Conservation (phyloP, 805 yeast genomes). For the Candida broadrunensis region DNA sequence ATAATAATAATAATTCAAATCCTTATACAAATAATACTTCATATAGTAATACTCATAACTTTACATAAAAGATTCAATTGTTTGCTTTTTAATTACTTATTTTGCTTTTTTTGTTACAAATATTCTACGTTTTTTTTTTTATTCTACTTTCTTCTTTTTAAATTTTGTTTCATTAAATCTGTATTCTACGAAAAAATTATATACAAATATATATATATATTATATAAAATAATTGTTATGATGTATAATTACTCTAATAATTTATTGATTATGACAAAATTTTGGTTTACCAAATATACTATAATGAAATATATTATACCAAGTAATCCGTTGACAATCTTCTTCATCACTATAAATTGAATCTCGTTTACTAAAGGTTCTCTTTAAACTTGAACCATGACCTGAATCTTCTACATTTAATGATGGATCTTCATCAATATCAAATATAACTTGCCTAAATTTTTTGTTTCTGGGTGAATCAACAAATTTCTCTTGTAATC, state of each 20-base stretch:
- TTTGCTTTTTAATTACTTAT: background rate
- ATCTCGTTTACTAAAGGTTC: background rate
- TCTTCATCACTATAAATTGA: slow-evolving; percentile 15
- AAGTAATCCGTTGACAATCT: slow-evolving; percentile 48
- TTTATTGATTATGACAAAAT: slow-evolving; percentile 21
- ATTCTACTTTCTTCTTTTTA: background rate
- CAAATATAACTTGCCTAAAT: slow-evolving; percentile 15
- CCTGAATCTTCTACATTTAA: background rate
- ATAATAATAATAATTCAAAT: background rate
- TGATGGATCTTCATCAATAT: background rate
- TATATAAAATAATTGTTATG: too few species aligned
- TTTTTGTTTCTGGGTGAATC: slow-evolving; percentile 13
- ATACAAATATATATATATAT: too few species aligned
- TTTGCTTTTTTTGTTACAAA: too few species aligned
- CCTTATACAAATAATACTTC: background rate
- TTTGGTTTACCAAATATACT: slow-evolving; percentile 48
- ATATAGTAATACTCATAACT: background rate
- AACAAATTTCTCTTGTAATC: slow-evolving; percentile 8
- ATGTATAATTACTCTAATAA: background rate
- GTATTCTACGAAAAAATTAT: too few species aligned
- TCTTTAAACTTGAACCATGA: background rate
- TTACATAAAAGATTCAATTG: background rate
- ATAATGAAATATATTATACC: slow-evolving; percentile 51
- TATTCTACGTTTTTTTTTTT: background rate
- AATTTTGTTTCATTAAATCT: background rate